A percentile compares a stretch with the other conserved stretches of the same genome.
Conservation (phyloP, 371 early-diverging fungal genomes). For the Mucor indicus region DNA sequence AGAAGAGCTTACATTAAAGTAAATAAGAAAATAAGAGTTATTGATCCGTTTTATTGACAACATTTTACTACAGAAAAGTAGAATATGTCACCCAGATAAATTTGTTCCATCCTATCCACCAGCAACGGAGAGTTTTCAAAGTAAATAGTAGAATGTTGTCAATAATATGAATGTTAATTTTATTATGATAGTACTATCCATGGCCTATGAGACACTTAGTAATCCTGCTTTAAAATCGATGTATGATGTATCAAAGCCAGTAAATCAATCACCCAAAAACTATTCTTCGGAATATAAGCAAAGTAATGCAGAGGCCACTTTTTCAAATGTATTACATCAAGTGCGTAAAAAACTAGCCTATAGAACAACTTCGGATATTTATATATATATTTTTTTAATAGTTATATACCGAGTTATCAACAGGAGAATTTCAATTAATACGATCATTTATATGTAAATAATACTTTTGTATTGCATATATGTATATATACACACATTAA, state of each 20-base stretch:
- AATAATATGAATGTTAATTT: background rate
- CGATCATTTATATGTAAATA: constrained; percentile 63
- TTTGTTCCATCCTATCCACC: constrained; percentile 29
- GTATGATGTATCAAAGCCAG: constrained; percentile 55
- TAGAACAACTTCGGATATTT: background rate
- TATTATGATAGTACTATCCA: constrained; percentile 42
- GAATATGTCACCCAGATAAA: constrained; percentile 48
- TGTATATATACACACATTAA: constrained; percentile 4
- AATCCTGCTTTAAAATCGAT: constrained; percentile 53
- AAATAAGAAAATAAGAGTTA: constrained; percentile 4
- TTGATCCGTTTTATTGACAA: background rate
- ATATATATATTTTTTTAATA: constrained; percentile 11
- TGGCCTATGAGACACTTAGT: constrained; percentile 62
- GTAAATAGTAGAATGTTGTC: constrained; percentile 10
- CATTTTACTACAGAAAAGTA: constrained; percentile 44
- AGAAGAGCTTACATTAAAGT: constrained; percentile 45
- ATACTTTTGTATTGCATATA: background rate
- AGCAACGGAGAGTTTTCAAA: constrained; percentile 40
- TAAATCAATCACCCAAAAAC: no score
- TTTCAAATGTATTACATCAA: constrained; percentile 58
- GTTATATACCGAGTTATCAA: constrained; percentile 65
- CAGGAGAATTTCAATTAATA: constrained; percentile 66
- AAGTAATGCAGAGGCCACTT: constrained; percentile 39
- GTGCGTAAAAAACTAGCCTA: no score
- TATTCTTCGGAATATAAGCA: background rate